Evolutionary conservation across 2,329 filamentous ascomycete genomes (phyloP), one percentile per base, ranked within the genome.

Genomic region (Ceratocystiopsis minuta): DNA sequence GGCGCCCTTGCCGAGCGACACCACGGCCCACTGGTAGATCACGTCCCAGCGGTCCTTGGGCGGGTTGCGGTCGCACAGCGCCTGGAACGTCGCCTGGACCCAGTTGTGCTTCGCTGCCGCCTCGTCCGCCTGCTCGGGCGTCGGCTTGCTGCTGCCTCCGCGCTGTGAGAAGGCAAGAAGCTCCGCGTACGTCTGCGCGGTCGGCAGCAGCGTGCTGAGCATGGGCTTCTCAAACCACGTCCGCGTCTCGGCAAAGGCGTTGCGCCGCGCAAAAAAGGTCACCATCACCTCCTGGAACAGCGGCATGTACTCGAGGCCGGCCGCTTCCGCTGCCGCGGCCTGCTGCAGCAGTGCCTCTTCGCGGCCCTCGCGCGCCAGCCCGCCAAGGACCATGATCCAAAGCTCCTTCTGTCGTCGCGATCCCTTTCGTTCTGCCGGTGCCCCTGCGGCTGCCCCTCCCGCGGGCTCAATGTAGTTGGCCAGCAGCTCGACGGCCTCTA

Each of bases 11-110:
- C 78, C 80, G 42, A 70, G 57, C 11, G 75, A 71, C 9, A 79
- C 68, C 13, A 81, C 76, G 28, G 83, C 78, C 75, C 80, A 87
- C 41, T 83, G 72, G 36, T 90, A 70, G 13, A 84, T 64, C 13
- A 78, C 67, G 53, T 90, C 79, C 75, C 81, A 85, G 17, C 69
- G 68, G 31, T 65, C 58, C 47, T 78, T 75, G 36, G 53, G 54
- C 6, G 62, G 37, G 54, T 57, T 50, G 24, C 41, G 37, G 36
- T 68, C 61, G 36, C 68, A 63, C 10, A 75, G 57, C 16, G 63
- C 49, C 43, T 66, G 62, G 45, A 85, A 75, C 12, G 80, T 60
- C 1, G 62, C 55, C 41, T 70, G 66, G 1, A 75, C 76, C 72
- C 79, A 84, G 1, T 72, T 64, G 37, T 69, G 52, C 41, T 36